Percentiles rank a stretch among this genome's conserved stretches.
Evolutionary conservation across 495 filamentous ascomycete genomes (phyloP).

Genomic region (Penicillium coffeae): DNA sequence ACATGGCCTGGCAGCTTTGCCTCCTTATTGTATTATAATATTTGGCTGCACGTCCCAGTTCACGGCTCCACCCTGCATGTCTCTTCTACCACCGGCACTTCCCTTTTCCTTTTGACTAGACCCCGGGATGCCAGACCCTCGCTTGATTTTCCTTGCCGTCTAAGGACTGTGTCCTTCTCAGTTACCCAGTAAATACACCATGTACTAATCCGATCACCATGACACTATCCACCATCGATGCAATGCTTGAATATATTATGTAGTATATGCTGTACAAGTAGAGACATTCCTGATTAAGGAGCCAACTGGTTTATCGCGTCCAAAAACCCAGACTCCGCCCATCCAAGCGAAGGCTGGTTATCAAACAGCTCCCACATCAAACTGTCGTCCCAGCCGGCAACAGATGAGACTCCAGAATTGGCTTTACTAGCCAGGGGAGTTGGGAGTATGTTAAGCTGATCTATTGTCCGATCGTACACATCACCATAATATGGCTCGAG

Average conservation of each 20-base stretch:
- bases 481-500: neutral
- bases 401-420: slow-evolving; percentile 2
- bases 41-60: slow-evolving; percentile 8
- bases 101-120: slow-evolving; percentile 19
- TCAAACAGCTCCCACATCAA: slow-evolving; percentile 32
- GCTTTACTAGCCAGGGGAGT: slow-evolving; percentile 1
- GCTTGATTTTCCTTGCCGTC: slow-evolving; percentile 3
- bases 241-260: neutral
- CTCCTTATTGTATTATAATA: slow-evolving; percentile 41
- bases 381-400: slow-evolving; percentile 27
- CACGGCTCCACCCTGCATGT: slow-evolving; percentile 17
- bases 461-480: slow-evolving; percentile 4
- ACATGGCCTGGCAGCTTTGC: slow-evolving; percentile 8
- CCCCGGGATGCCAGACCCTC: slow-evolving; percentile 19
- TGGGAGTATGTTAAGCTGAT: slow-evolving; percentile 1
- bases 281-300: neutral
- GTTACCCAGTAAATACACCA: slow-evolving; percentile 21
- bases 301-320: slow-evolving; percentile 17
- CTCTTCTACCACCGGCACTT: slow-evolving; percentile 12
- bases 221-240: neutral
- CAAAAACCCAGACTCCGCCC: slow-evolving; percentile 27
- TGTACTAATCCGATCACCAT: slow-evolving; percentile 17
- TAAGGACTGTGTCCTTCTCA: slow-evolving; percentile 21
- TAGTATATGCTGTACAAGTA: neutral
- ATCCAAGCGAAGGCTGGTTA: slow-evolving; percentile 29